Evolutionary conservation across 2,329 filamentous ascomycete genomes (phyloP).

Genomic region (Huntiella savannae): DNA sequence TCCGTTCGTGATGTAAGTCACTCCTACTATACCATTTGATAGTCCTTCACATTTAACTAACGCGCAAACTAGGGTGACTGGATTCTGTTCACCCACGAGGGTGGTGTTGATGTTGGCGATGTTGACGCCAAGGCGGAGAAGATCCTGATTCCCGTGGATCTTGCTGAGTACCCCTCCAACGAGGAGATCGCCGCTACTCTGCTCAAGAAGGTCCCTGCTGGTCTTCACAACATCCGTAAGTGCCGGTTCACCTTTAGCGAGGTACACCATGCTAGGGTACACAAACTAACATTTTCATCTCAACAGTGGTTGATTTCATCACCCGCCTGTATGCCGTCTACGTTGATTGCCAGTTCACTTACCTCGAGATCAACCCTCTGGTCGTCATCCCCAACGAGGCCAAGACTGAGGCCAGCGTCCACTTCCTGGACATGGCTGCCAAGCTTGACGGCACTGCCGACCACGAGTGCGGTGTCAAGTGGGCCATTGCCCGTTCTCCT

Average conservation of each 20-base stretch:
- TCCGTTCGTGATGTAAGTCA: slow-evolving; percentile 91
- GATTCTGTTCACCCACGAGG: slow-evolving; percentile 99
- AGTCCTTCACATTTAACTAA: slow-evolving; percentile 16
- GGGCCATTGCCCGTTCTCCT: slow-evolving; percentile 87
- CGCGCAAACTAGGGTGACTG: slow-evolving; percentile 60
- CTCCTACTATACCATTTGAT: not conserved
- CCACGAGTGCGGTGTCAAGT: slow-evolving; percentile 98
- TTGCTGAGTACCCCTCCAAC: slow-evolving; percentile 87
- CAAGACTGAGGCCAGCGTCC: slow-evolving; percentile 77
- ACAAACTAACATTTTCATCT: not conserved
- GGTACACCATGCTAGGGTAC: not conserved
- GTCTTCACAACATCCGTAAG: slow-evolving; percentile 71
- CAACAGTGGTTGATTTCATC: slow-evolving; percentile 87
- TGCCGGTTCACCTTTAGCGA: not conserved
- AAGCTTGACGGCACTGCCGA: slow-evolving; percentile 98
- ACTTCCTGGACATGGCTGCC: slow-evolving; percentile 96
- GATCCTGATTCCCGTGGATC: slow-evolving; percentile 89
- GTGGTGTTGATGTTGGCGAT: slow-evolving; percentile 98
- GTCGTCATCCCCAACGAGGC: slow-evolving; percentile 92
- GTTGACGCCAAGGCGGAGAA: slow-evolving; percentile 98
- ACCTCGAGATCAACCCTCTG: slow-evolving; percentile 98
- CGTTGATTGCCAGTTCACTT: slow-evolving; percentile 99
- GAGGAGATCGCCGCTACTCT: slow-evolving; percentile 72
- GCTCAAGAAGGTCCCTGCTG: slow-evolving; percentile 82
- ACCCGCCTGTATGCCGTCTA: slow-evolving; percentile 95